Evolutionary conservation across 306 rosid genomes (phyloP).

Genomic region (Trifolium repens): DNA sequence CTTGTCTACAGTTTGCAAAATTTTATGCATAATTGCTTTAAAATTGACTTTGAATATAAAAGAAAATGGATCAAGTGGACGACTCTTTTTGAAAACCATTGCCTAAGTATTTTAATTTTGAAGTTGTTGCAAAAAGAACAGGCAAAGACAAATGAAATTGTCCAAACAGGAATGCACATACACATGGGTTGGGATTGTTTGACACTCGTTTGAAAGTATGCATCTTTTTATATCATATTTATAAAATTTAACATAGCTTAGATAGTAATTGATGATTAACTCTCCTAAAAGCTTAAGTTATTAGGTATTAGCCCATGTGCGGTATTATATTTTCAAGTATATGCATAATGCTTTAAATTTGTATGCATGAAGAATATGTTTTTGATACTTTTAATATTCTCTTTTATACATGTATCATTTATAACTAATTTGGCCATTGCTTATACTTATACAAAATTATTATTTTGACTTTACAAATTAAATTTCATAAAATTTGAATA

Average conservation of each 20-base stretch:
- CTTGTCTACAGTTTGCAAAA: slow-evolving; percentile 42
- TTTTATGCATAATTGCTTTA: slow-evolving; percentile 27
- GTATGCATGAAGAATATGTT: background rate
- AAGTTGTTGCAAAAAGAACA: slow-evolving; percentile 25
- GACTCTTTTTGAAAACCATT: slow-evolving; percentile 17
- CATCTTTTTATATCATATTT: slow-evolving; percentile 8
- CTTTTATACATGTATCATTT: background rate
- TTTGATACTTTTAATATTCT: background rate
- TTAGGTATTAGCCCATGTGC: slow-evolving; percentile 9
- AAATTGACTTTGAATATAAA: slow-evolving; percentile 23
- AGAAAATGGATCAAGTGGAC: background rate
- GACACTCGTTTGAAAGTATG: background rate
- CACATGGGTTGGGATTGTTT: background rate
- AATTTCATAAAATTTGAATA: background rate
- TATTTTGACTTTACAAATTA: background rate
- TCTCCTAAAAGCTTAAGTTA: slow-evolving; percentile 16
- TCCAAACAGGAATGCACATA: slow-evolving; percentile 19
- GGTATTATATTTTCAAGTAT: background rate
- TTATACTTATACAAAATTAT: background rate
- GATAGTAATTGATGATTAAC: background rate
- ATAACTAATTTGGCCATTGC: background rate
- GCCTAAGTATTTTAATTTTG: slow-evolving; percentile 13
- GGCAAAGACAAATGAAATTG: slow-evolving; percentile 15
- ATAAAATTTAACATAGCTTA: slow-evolving; percentile 21
- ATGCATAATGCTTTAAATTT: background rate